Evolutionary conservation across 176 grass and related monocot genomes (phyloP).

Genomic region (Elaeis guineensis): DNA sequence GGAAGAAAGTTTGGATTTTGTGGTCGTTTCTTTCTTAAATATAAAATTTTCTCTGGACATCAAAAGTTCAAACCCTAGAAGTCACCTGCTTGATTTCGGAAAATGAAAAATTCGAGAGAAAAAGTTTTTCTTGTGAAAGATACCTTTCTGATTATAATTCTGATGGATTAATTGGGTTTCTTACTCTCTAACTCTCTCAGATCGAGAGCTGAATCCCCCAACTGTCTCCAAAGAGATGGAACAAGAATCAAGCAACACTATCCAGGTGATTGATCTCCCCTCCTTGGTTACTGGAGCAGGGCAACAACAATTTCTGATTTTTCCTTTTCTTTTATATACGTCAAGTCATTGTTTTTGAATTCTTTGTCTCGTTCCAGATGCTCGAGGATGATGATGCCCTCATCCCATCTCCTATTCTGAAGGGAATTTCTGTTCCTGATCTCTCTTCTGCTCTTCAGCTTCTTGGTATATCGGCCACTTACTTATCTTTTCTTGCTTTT

Average conservation of each 20-base stretch:
- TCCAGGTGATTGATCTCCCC: slow-evolving; percentile 2
- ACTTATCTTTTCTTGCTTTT: too few species aligned
- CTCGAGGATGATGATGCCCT: slow-evolving; percentile 20
- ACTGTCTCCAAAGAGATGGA: background rate
- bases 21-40: too few species aligned
- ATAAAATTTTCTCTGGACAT: too few species aligned
- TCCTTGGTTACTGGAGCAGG: background rate
- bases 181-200: background rate
- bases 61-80: too few species aligned
- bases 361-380: slow-evolving; percentile 24
- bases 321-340: background rate
- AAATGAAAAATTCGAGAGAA: too few species aligned
- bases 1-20: too few species aligned
- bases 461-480: slow-evolving; percentile 33
- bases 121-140: too few species aligned
- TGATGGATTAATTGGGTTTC: background rate
- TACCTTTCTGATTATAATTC: too few species aligned
- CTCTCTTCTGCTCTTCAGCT: slow-evolving; percentile 36
- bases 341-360: background rate
- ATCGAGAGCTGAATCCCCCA: background rate
- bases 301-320: background rate
- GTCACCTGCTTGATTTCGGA: too few species aligned
- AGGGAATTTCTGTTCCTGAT: slow-evolving; percentile 42
- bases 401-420: slow-evolving; percentile 41
- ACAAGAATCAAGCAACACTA: background rate